phyloP scores from a whole-genome alignment of 2,329 filamentous ascomycete species.

The Phialemoniopsis sp. region DNA sequence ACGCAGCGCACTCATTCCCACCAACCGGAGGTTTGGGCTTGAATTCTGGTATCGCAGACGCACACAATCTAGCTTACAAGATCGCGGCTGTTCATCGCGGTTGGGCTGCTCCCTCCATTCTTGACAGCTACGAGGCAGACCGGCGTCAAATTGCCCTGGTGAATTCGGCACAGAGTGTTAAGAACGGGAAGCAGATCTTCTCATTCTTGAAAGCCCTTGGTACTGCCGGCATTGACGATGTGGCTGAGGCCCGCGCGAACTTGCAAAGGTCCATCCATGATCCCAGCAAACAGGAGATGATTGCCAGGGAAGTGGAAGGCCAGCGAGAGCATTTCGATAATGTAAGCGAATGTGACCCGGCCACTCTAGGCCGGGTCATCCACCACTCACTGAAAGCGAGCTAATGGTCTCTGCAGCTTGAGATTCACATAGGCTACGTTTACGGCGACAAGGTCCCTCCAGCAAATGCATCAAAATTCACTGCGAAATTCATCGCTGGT shows the following conservation, averaged over 20 bases:
- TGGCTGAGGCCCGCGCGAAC: constrained; percentile 20
- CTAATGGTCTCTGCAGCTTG: too few species aligned
- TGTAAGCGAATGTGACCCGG: constrained; percentile 6
- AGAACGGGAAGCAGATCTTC: constrained; percentile 38
- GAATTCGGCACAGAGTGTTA: constrained; percentile 35
- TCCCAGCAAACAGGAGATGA: constrained; percentile 18
- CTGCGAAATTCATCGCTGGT: constrained; percentile 27
- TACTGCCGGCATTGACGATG: constrained; percentile 20
- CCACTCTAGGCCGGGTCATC: background rate
- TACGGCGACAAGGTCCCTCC: constrained; percentile 28
- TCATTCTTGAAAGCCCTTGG: constrained; percentile 30
- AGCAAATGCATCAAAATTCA: constrained; percentile 28
- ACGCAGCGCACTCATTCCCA: constrained; percentile 26
- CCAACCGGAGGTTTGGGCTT: constrained; percentile 25
- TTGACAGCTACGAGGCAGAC: constrained; percentile 30
- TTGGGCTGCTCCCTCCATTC: constrained; percentile 18
- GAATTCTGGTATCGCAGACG: constrained; percentile 24
- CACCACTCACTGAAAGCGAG: too few species aligned
- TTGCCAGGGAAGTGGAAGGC: constrained; percentile 24
- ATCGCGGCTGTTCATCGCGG: constrained; percentile 27
- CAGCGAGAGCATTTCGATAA: constrained; percentile 38
- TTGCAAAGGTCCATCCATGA: constrained; percentile 22
- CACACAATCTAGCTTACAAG: constrained; percentile 27
- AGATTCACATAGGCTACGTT: constrained; percentile 37
- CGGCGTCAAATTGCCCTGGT: constrained; percentile 30